A percentile compares a stretch with the other conserved stretches of the same genome.
phyloP scores from a whole-genome alignment of 1,284 basidiomycete species.

The Uromyces viciae-fabae region DNA sequence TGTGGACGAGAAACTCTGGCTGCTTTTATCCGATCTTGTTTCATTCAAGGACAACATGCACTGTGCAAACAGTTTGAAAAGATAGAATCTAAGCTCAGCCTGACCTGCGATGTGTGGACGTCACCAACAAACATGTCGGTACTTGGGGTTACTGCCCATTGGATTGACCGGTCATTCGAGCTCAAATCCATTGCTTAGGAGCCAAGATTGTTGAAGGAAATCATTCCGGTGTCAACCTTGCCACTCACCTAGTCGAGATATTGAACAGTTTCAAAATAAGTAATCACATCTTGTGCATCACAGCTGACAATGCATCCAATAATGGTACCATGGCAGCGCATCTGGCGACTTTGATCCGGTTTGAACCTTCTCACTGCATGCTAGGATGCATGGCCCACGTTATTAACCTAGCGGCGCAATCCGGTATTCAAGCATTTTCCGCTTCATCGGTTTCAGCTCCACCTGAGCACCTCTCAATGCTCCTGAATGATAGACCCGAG shows the following conservation, averaged over 20 bases:
- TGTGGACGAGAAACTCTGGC: not conserved
- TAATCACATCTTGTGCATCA: constrained; percentile 2
- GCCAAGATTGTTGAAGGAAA: not conserved
- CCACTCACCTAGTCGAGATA: not conserved
- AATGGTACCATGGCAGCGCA: not conserved
- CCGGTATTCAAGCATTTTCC: not conserved
- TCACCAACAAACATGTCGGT: not conserved
- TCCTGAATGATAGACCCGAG: not conserved
- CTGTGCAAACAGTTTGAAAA: not conserved
- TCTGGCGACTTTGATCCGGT: not conserved
- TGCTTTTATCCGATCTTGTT: not conserved
- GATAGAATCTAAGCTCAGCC: not conserved
- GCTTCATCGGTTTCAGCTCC: too few species aligned
- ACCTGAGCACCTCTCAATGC: not conserved
- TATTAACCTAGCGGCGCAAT: not conserved
- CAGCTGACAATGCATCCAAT: not conserved
- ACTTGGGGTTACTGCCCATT: constrained; percentile 4
- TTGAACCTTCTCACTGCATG: not conserved
- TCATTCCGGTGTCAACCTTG: not conserved
- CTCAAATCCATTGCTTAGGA: not conserved
- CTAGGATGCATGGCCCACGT: constrained; percentile 16
- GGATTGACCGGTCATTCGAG: not conserved
- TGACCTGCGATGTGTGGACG: constrained; percentile 9
- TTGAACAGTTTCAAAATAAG: not conserved
- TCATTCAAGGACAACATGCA: not conserved